Evolutionary conservation across 2,329 filamentous ascomycete genomes (phyloP).

Genomic region (Exophiala sp.): DNA sequence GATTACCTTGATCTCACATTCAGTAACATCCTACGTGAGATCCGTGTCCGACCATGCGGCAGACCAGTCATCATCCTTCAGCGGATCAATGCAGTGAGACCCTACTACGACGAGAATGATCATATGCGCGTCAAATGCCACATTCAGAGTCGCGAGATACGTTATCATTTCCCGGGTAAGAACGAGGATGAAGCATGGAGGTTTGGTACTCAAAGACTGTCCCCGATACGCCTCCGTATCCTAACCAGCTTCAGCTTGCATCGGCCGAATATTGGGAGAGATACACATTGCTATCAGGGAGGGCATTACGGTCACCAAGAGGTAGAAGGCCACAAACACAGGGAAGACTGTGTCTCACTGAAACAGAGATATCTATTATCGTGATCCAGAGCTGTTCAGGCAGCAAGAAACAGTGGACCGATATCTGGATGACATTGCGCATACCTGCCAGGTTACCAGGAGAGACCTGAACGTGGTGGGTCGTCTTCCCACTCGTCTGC

Average conservation of each 20-base stretch:
- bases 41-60: conserved; percentile 27
- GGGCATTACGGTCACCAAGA: conserved; percentile 50
- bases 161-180: conserved; percentile 52
- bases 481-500: conserved; percentile 1
- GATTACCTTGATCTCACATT: conserved; percentile 24
- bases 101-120: conserved; percentile 25
- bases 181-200: conserved; percentile 53
- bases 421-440: conserved; percentile 56
- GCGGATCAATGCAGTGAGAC: conserved; percentile 31
- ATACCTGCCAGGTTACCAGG: conserved; percentile 53
- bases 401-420: conserved; percentile 53
- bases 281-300: conserved; percentile 49
- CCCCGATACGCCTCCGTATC: conserved; percentile 16
- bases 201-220: conserved; percentile 40
- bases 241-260: conserved; percentile 19
- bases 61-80: conserved; percentile 28
- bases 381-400: conserved; percentile 54
- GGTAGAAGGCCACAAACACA: conserved; percentile 35
- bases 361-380: conserved; percentile 58
- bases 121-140: conserved; percentile 29
- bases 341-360: conserved; percentile 4
- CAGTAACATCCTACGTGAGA: conserved; percentile 20
- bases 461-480: conserved; percentile 53
- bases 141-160: conserved; percentile 25
- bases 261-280: conserved; percentile 46